Base-by-base conservation (phyloP, 2,329 filamentous ascomycete species). In the Cercospora berteroae region DNA sequence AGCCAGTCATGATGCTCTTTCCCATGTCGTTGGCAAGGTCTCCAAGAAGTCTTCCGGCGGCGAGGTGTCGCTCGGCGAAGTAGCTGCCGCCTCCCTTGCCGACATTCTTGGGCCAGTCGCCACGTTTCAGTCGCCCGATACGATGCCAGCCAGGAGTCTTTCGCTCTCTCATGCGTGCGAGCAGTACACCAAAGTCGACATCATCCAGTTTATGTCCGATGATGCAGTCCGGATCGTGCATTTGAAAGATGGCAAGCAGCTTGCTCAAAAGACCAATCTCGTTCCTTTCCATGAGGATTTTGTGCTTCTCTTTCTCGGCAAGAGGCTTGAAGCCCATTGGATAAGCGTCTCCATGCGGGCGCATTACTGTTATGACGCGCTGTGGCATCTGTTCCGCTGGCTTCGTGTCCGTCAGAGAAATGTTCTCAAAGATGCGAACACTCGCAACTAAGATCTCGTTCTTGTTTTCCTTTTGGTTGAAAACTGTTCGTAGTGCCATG, bases 201-300 rank as follows among this genome's bases (percentile, higher is more conserved):
- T 96, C 95, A 79, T 99, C 95, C n/a, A 99, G 86, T 75, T 96
- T 91, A 79, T 99, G 94, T 12, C 95, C 95, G 72, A 98, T 86
- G 39, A 99, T 87, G 31, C 97, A 93, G 82, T 99, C 95, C 0
- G 95, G 95, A 75, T 99, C 95, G 68, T 91, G 89, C 31, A 90
- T 86, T 74, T 96, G 92, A 44, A 99, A 85, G 74, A 97, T 89
- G 2, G 94, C 94, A 69, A 99, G 82, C 78, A 99, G 96, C 77
- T 94, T 92, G 72, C 90, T 91, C 6, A 99, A 84, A 39, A 99
- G 87, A 68, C 95, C 92, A 33, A 88, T 86, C 77, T 99, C 95
- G 60, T 89, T 92, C 79, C 90, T 95, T 79, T 92, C 90, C 57
- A 94, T 83, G 75, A 92, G 92, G 74, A 96, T 88, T 25, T 89